Evolutionary conservation across 805 yeast genomes (phyloP).

Genomic region (Yamadazyma tumulicola): DNA sequence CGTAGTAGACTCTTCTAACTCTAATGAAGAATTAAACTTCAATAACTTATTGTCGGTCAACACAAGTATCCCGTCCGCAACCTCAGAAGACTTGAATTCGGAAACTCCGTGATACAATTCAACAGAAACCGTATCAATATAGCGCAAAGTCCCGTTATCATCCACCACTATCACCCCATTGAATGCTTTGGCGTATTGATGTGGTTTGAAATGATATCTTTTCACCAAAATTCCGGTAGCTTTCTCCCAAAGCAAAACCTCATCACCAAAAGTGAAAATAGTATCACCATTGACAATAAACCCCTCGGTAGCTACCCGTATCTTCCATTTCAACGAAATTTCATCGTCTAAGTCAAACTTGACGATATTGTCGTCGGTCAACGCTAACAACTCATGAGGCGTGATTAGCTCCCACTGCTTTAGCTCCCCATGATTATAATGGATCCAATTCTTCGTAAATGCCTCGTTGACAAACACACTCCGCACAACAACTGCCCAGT

Average conservation of each 20-base stretch:
- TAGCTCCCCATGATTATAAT: constrained; percentile 9
- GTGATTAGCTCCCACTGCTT: constrained; percentile 5
- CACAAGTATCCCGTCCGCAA: constrained; percentile 5
- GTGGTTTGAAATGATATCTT: neutral
- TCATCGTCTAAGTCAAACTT: constrained; percentile 1
- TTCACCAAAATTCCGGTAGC: constrained; percentile 5
- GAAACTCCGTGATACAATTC: constrained; percentile 1
- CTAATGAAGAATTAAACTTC: constrained; percentile 1
- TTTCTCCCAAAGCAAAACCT: constrained; percentile 4
- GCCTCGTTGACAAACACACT: constrained; percentile 13
- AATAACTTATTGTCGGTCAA: constrained; percentile 6
- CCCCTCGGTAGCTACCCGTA: neutral
- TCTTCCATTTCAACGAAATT: constrained; percentile 7
- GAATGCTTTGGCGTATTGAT: neutral
- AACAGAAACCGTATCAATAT: neutral
- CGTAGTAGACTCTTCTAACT: constrained; percentile 1
- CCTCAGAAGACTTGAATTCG: constrained; percentile 6
- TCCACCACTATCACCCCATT: constrained; percentile 7
- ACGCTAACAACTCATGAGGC: constrained; percentile 2
- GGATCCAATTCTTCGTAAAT: constrained; percentile 14
- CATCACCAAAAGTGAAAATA: constrained; percentile 3
- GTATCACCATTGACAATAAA: neutral
- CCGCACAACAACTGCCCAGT: neutral
- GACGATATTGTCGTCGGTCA: constrained; percentile 4
- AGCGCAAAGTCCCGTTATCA: neutral